A percentile compares a stretch with the other conserved stretches of the same genome.
phyloP scores from a whole-genome alignment of 2,329 filamentous ascomycete genomes.

The Exophiala sp. region DNA sequence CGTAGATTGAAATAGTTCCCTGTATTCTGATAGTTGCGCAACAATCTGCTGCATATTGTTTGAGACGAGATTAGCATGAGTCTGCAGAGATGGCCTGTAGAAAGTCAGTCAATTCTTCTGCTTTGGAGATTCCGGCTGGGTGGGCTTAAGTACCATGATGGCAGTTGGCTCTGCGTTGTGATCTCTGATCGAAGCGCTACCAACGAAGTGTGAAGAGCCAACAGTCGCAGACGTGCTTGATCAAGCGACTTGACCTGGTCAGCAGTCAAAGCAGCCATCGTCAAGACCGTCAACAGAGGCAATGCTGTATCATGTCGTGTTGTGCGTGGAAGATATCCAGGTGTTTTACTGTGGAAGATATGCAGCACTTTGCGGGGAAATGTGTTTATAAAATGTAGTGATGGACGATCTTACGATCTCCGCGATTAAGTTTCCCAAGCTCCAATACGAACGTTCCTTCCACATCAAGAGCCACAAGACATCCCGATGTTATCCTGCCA shows the following conservation, averaged over 20 bases:
- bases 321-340: not conserved
- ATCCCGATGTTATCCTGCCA: not conserved
- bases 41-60: constrained; percentile 66
- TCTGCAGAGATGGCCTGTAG: constrained; percentile 65
- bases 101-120: not conserved
- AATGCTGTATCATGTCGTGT: not conserved
- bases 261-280: constrained; percentile 38
- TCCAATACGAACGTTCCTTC: not conserved
- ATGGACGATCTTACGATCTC: not conserved
- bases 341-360: not conserved
- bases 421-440: not conserved
- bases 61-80: constrained; percentile 68
- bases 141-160: constrained; percentile 55
- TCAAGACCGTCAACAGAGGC: not conserved
- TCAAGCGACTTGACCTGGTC: constrained; percentile 62
- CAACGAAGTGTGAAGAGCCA: constrained; percentile 66
- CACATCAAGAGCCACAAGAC: not conserved
- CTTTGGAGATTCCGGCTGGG: not conserved
- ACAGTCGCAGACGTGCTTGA: constrained; percentile 64
- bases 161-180: constrained; percentile 61
- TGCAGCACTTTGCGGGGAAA: not conserved
- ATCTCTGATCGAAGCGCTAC: constrained; percentile 61
- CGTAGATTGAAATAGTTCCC: constrained; percentile 64
- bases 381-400: not conserved
- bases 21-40: constrained; percentile 61